Evolutionary conservation across 2,329 filamentous ascomycete genomes (phyloP), one percentile per base, ranked within the genome.

Genomic region (Colletotrichum higginsianum): DNA sequence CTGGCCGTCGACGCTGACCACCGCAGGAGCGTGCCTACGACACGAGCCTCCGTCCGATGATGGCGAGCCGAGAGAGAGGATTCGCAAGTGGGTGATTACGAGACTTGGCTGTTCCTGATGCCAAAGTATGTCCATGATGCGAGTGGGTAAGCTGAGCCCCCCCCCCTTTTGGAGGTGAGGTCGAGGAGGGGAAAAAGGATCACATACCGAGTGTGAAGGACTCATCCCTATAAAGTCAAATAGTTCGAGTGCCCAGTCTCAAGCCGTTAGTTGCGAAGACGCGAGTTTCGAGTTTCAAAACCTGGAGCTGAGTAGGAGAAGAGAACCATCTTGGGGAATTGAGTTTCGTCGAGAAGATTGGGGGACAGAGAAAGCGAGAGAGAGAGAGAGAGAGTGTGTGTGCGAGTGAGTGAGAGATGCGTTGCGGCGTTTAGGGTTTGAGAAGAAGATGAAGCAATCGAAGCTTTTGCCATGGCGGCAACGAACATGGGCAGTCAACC

Each of bases 1-100:
- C 49, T 55, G 61, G 16, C 35, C 49, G 58, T 56, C n/a, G 50
- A 49, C 47, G 68, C 64, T 72, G 66, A 68, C 68, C 62, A 64
- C 64, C 56, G 64, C 44, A 56, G 40, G 30, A 26, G 30, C 47
- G 61, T 16, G 49, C 23, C 38, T 15, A 21, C 18, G 46, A 30
- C 23, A 35, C 30, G 63, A 44, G 23, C 18, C 15, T 60, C 58
- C 53, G 16, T 60, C 63, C 69, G 65, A 64, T 47, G 50, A 57
- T 42, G 52, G 62, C 18, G 38, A 61, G 23, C 1, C 9, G 12
- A 18, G 26, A 40, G 42, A 26, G 8, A 56, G 26, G 12, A 21
- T 21, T 15, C 23, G 53, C 50, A 55, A 56, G 40, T 50, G 49
- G 52, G 65, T 58, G 44, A 38, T 52, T 53, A 47, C 65, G 46